Conservation (phyloP, 345 rosid genomes). For the thale cress (Arabidopsis thaliana) region TAIR10.1 NC_003071.7:14987001-14987500, state of each 20-base stretch:
- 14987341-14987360: slow-evolving; percentile 52
- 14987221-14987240: slow-evolving; percentile 57
- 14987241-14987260: slow-evolving; percentile 59
- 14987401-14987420: not conserved
- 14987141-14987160: slow-evolving; percentile 67
- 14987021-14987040: slow-evolving; percentile 15
- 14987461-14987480: slow-evolving; percentile 57
- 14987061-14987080: slow-evolving; percentile 61
- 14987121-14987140: slow-evolving; percentile 61
- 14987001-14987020: not conserved
- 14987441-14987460: slow-evolving; percentile 65
- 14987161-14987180: slow-evolving; percentile 20
- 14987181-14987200: not conserved
- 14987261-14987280: slow-evolving; percentile 67
- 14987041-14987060: slow-evolving; percentile 57
- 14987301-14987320: slow-evolving; percentile 67
- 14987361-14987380: slow-evolving; percentile 44
- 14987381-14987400: not conserved
- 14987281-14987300: slow-evolving; percentile 65
- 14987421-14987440: slow-evolving; percentile 33
- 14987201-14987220: slow-evolving; percentile 26
- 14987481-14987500: slow-evolving; percentile 69
- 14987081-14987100: slow-evolving; percentile 66
- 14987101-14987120: slow-evolving; percentile 62
- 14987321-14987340: slow-evolving; percentile 69